Percentiles rank a stretch among this genome's conserved stretches.
Conservation (phyloP, 345 rosid species). For the Aquilaria sinensis region DNA sequence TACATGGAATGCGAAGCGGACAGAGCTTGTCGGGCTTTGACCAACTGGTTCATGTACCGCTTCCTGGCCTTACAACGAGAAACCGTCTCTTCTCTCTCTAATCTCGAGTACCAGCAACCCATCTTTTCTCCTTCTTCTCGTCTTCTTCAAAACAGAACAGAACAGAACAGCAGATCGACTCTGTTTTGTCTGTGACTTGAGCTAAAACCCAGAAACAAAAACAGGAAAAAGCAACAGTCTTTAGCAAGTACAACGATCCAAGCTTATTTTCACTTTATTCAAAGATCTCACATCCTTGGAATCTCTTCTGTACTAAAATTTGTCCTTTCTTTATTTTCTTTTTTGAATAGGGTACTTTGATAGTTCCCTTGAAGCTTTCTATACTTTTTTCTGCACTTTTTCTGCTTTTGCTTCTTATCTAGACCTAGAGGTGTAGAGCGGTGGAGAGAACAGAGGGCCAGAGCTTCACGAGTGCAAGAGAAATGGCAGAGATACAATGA, state of each 20-base stretch:
- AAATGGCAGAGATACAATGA: constrained; percentile 4
- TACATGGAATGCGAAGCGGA: constrained; percentile 88
- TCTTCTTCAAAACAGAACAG: no score
- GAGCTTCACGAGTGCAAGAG: neutral
- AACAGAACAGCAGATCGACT: neutral
- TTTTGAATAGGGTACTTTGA: neutral
- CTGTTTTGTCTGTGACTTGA: neutral
- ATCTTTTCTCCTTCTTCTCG: constrained; percentile 22
- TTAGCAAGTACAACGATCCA: constrained; percentile 7
- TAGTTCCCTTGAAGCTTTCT: neutral
- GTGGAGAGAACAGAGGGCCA: constrained; percentile 7
- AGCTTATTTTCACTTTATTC: constrained; percentile 5
- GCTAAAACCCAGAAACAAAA: neutral
- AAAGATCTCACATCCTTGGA: constrained; percentile 16
- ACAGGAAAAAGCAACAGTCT: constrained; percentile 7
- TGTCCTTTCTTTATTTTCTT: constrained; percentile 6
- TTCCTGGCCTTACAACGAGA: constrained; percentile 87
- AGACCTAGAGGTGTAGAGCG: neutral
- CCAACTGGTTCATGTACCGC: constrained; percentile 79
- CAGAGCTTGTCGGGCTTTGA: constrained; percentile 69
- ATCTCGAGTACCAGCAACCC: constrained; percentile 85
- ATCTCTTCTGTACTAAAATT: constrained; percentile 7
- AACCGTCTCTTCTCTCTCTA: constrained; percentile 79
- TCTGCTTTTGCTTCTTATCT: neutral
- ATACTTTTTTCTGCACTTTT: neutral